Evolutionary conservation across 192 early-diverging fungal genomes (phyloP).

Genomic region (Backusella parvicylindrica): DNA sequence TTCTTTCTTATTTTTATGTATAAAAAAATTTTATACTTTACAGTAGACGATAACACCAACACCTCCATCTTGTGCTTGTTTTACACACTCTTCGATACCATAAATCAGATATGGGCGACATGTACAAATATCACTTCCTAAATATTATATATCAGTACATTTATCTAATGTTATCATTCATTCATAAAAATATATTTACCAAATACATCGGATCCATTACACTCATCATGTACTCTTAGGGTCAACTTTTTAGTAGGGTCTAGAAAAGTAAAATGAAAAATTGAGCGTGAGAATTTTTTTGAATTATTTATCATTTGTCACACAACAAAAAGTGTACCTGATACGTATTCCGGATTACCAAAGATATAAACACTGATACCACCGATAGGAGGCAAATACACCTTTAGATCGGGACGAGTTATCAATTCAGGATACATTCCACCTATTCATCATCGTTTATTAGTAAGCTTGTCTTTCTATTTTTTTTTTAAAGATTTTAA

Average conservation of each 20-base stretch:
- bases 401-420: constrained; percentile 88
- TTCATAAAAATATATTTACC: constrained; percentile 35
- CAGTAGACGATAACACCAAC: constrained; percentile 94
- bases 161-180: background rate
- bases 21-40: constrained; percentile 24
- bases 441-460: constrained; percentile 10
- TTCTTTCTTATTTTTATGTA: background rate
- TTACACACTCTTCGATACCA: constrained; percentile 88
- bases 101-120: constrained; percentile 81
- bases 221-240: constrained; percentile 91
- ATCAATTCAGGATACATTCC: constrained; percentile 97
- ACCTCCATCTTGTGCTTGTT: constrained; percentile 86
- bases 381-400: constrained; percentile 93
- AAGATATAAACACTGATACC: constrained; percentile 93
- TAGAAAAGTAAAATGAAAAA: background rate
- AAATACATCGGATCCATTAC: constrained; percentile 90
- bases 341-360: constrained; percentile 76
- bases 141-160: background rate
- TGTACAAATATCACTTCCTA: constrained; percentile 76
- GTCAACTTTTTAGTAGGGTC: constrained; percentile 83
- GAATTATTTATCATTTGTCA: background rate
- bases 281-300: background rate
- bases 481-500: too few relatives aligned
- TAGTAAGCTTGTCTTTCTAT: too few relatives aligned
- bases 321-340: constrained; percentile 27